Conservation (phyloP, 1,284 basidiomycete species). For the Blastosporella zonata region DNA sequence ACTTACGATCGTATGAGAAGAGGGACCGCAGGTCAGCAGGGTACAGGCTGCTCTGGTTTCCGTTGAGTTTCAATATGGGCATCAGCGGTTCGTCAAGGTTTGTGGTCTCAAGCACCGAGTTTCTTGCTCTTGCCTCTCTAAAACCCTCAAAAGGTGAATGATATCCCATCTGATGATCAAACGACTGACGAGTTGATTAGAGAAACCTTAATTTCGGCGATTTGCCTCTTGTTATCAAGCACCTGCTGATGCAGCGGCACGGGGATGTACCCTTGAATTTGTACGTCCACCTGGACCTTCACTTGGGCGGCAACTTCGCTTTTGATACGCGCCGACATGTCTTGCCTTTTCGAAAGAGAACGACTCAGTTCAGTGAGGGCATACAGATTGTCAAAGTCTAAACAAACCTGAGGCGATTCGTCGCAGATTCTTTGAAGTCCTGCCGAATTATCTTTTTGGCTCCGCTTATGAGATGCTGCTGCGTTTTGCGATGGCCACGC, state of each 20-base stretch:
- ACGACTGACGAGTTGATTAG: constrained; percentile 49
- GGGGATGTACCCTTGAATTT: constrained; percentile 46
- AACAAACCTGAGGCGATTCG: constrained; percentile 32
- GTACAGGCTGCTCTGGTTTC: constrained; percentile 43
- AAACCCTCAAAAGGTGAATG: neutral
- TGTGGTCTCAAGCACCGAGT: constrained; percentile 38
- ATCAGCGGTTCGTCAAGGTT: constrained; percentile 43
- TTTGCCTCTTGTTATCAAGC: constrained; percentile 38
- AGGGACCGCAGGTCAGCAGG: constrained; percentile 48
- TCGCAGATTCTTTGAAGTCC: constrained; percentile 32
- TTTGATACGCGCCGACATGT: constrained; percentile 37
- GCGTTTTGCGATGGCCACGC: constrained; percentile 32
- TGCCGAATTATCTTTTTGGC: constrained; percentile 35
- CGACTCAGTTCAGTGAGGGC: neutral
- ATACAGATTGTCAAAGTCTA: neutral
- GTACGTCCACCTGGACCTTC: constrained; percentile 40
- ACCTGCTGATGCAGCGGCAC: constrained; percentile 43
- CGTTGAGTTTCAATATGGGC: constrained; percentile 45
- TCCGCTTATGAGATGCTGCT: constrained; percentile 29
- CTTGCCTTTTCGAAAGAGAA: constrained; percentile 19
- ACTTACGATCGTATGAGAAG: constrained; percentile 49
- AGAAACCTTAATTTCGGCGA: constrained; percentile 41
- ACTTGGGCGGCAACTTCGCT: constrained; percentile 40
- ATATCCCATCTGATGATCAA: neutral
- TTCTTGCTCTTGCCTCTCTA: constrained; percentile 46